Base-by-base conservation (phyloP, 2,329 filamentous ascomycete species). In the Aspergillus hiratsukae region DNA sequence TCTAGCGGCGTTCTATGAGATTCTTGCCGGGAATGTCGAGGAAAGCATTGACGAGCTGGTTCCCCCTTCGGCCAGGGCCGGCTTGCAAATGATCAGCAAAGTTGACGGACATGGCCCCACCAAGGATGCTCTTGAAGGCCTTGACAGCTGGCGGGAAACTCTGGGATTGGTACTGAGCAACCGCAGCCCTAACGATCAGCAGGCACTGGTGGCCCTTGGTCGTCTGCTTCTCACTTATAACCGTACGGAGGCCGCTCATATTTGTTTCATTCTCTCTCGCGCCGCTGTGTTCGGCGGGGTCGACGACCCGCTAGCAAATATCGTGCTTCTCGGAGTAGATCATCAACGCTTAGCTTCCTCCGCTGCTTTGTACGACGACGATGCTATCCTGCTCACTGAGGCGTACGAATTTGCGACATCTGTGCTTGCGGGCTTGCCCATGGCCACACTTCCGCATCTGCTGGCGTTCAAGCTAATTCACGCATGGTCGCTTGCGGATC, bases 21-120 rank as follows among this genome's bases (percentile, higher is more conserved):
- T 97, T 0, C 87, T 99, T 58, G 94, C 92, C 25, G 93, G 94
- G 0, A 99, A 97, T 69, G 85, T 88, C 56, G 92, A 97, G 62
- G 94, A 99, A 65, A 95, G 91, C 62, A 87, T 97, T 17, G 94
- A 99, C 71, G 92, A 97, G 72, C 86, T 99, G 54, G 94, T 99
- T 1, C 92, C 94, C 4, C 87, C 88, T 2, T 96, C 95, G 62
- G 94, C 94, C 19, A 85, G 95, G 45, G 92, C 93, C 58, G 94
- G 94, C 1, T 85, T 97, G 63, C 91, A 96, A 71, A 88, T 99
- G 76, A 83, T 99, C 62, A 92, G 88, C 60, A 91, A 87, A 55
- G 81, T 84, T 3, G 80, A 85, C 56, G 78, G 83, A 6, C 76
- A 80, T 7, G 83, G 81, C 2, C 75, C 84, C 31, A 80, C 85